phyloP scores from a whole-genome alignment of 441 rosid species.

The Corymbia calophylla region DNA sequence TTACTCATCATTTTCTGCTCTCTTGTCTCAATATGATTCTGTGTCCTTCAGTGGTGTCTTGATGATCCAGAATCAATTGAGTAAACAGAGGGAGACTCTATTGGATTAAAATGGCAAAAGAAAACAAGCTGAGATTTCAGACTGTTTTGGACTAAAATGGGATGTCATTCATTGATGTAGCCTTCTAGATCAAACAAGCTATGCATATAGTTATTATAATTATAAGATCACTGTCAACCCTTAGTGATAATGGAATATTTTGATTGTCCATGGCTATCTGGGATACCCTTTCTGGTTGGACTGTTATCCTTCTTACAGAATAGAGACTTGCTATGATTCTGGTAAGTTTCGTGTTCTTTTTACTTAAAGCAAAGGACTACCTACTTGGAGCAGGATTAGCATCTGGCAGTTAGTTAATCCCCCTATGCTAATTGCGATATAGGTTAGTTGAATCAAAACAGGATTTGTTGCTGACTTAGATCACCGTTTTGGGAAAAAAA shows the following conservation, averaged over 20 bases:
- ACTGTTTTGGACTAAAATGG: too few species aligned
- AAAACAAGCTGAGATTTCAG: not conserved
- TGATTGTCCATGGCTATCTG: not conserved
- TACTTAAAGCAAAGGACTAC: rapidly evolving
- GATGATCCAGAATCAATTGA: not conserved
- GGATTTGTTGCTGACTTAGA: not conserved
- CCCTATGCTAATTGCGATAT: not conserved
- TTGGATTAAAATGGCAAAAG: too few species aligned
- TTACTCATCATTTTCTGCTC: not conserved
- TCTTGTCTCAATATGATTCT: not conserved
- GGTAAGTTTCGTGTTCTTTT: too few species aligned
- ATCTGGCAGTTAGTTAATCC: not conserved
- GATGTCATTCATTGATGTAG: not conserved
- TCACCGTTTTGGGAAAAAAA: not conserved
- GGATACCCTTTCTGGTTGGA: not conserved
- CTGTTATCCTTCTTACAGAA: not conserved
- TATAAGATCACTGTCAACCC: not conserved
- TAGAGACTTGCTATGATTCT: not conserved
- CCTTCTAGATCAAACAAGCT: not conserved
- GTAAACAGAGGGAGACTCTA: not conserved
- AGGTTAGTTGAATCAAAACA: not conserved
- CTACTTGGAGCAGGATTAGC: not conserved
- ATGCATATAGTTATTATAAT: not conserved
- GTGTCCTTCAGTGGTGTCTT: not conserved
- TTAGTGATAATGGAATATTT: not conserved